Evolutionary conservation across 257 asterid species (phyloP), one percentile per base, ranked within the genome.

Genomic region (Solanum piurae): DNA sequence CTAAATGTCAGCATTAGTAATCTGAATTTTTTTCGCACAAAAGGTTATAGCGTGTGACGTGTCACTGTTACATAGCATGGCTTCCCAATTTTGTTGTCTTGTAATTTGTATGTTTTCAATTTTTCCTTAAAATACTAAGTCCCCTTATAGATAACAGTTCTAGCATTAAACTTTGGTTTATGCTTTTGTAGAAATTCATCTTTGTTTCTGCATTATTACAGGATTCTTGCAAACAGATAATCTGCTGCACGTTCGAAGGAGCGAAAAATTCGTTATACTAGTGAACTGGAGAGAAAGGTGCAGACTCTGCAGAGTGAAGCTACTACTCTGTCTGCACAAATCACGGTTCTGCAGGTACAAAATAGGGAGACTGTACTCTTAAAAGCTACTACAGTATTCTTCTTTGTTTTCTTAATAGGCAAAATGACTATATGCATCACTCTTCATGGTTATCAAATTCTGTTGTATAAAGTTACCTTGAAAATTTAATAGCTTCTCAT

Each of bases 221-320:
- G 98, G 92, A 94, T 95, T 90, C 97, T 97, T 66, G 98, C 99
- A 37, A 97, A 97, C 88, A 94, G 99, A 83, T 98, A 97, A 91
- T 97, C 99, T 83, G 99, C 99, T 6, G 98, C 99, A 18, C 94
- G 98, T 23, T 97, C 99, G 1, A 97, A 97, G 89, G 99, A 97
- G 93, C 92, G 99, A 85, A 95, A 97, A 83, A 89, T 92, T 18
- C 95, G 95, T 21, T 97, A 97, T 88, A 95, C 99, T 5, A 74
- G 89, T 40, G 99, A 97, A 91, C 91, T 97, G 89, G 99, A 96
- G 93, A 95, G 93, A 92, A 95, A 96, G 94, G 98, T 95, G 77
- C 99, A 96, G 86, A 96, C 98, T 33, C 92, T 96, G 73, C 98
- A 96, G 89, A 91, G 93, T 10, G 99, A 96, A 90, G 99, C 99